phyloP scores from a whole-genome alignment of 306 rosid species.

The Pterocarpus macrocarpus region DNA sequence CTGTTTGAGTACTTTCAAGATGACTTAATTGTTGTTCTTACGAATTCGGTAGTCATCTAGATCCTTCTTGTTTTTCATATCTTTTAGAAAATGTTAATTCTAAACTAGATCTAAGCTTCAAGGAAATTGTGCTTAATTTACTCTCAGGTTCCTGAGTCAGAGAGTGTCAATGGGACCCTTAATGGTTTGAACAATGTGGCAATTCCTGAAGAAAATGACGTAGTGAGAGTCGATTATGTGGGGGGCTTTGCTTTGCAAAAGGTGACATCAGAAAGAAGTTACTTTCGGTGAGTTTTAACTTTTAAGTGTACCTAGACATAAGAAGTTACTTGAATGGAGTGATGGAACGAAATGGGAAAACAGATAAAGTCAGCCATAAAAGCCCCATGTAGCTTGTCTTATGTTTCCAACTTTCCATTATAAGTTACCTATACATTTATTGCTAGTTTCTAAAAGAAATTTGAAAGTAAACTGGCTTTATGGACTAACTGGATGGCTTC shows the following conservation, averaged over 20 bases:
- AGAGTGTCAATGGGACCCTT: constrained; percentile 46
- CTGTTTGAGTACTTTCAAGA: constrained; percentile 83
- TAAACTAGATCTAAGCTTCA: constrained; percentile 32
- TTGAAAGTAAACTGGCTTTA: neutral
- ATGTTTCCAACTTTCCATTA: constrained; percentile 9
- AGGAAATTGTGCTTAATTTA: constrained; percentile 26
- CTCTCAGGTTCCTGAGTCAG: constrained; percentile 66
- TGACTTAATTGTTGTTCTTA: constrained; percentile 74
- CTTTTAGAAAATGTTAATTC: neutral
- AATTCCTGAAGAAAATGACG: constrained; percentile 72
- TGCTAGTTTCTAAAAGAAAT: constrained; percentile 24
- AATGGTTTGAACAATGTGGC: constrained; percentile 50
- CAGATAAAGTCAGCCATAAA: constrained; percentile 1
- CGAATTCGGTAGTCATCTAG: constrained; percentile 66
- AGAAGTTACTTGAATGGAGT: constrained; percentile 22
- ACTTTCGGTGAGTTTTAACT: constrained; percentile 72
- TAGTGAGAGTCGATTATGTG: constrained; percentile 73
- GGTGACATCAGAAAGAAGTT: constrained; percentile 75
- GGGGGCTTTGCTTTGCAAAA: constrained; percentile 91
- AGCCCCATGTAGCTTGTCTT: neutral
- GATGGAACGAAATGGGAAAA: constrained; percentile 17
- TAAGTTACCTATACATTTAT: neutral
- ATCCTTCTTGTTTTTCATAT: neutral
- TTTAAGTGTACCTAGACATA: constrained; percentile 1
- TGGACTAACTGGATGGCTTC: constrained; percentile 7